A percentile compares a stretch with the other conserved stretches of the same genome.
These are phyloP conservation scores for Yamadazyma taylorii DNA, from an alignment of 1,139 yeast genomes.

Conservation along the genomic window DNA sequence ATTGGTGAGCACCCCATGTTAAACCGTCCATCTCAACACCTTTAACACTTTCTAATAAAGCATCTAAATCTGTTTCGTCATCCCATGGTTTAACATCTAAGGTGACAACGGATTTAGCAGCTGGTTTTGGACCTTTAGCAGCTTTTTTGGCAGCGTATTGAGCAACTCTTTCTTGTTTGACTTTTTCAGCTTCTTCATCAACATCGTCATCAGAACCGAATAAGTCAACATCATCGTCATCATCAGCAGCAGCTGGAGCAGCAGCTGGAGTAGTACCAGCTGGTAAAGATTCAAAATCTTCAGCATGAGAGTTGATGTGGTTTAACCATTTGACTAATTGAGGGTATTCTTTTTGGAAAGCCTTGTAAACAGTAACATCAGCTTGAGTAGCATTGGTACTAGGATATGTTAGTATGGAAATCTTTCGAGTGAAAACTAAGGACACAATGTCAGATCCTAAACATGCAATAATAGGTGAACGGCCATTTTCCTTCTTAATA, in stretches of 20 bases:
- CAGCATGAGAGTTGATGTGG: constrained; percentile 92
- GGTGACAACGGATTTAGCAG: constrained; percentile 97
- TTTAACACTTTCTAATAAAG: constrained; percentile 84
- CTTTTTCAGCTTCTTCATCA: constrained; percentile 94
- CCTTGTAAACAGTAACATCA: constrained; percentile 91
- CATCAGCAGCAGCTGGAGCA: constrained; percentile 71
- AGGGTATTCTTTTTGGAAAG: constrained; percentile 93
- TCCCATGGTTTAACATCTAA: constrained; percentile 99
- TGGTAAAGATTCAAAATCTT: constrained; percentile 80
- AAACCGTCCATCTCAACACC: constrained; percentile 87
- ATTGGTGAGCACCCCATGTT: constrained; percentile 97
- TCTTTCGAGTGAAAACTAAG: too few relatives aligned
- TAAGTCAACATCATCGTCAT: constrained; percentile 88
- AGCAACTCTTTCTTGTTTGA: constrained; percentile 96
- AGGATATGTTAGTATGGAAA: constrained; percentile 21
- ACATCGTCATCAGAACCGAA: constrained; percentile 95
- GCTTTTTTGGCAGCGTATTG: constrained; percentile 98
- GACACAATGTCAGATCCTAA: too few relatives aligned
- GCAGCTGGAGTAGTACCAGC: constrained; percentile 66
- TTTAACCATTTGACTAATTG: constrained; percentile 97
- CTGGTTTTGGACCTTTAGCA: constrained; percentile 94
- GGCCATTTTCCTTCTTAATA: background rate
- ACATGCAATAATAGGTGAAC: too few relatives aligned
- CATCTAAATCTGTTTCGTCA: constrained; percentile 95
- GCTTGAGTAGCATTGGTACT: constrained; percentile 90